Percentiles rank a stretch among this genome's conserved stretches.
phyloP scores from a whole-genome alignment of 2,329 filamentous ascomycete genomes.

The Rhinocladiella mackenziei region DNA sequence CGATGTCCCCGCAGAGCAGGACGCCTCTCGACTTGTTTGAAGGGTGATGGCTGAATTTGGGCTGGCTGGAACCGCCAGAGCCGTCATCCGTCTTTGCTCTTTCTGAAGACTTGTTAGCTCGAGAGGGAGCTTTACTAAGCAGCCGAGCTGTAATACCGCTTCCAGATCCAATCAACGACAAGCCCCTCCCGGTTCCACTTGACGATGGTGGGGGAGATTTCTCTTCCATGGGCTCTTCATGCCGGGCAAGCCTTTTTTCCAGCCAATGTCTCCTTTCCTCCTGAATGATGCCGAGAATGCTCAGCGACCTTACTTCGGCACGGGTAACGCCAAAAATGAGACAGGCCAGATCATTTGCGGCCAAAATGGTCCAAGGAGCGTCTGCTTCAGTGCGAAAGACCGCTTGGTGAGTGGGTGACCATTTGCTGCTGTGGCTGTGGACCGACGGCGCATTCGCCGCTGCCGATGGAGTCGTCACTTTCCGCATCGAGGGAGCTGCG shows the following conservation, averaged over 20 bases:
- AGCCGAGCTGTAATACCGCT: constrained; percentile 84
- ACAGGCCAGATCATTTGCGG: constrained; percentile 93
- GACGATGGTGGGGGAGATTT: constrained; percentile 15
- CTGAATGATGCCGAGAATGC: constrained; percentile 90
- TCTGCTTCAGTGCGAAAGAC: constrained; percentile 95
- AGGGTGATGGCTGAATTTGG: constrained; percentile 57
- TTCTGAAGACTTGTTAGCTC: constrained; percentile 44
- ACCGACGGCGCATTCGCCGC: constrained; percentile 47
- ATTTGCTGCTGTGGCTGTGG: constrained; percentile 87
- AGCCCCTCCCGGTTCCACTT: constrained; percentile 29
- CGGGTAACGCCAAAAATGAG: constrained; percentile 99
- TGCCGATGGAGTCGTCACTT: constrained; percentile 9
- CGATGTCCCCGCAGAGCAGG: constrained; percentile 91
- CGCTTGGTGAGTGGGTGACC: constrained; percentile 85
- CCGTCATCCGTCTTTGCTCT: constrained; percentile 58
- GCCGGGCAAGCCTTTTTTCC: constrained; percentile 67
- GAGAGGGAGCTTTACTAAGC: constrained; percentile 72
- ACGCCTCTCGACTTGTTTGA: constrained; percentile 80
- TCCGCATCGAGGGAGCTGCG: constrained; percentile 26
- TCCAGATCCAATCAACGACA: constrained; percentile 57
- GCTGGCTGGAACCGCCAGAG: constrained; percentile 43
- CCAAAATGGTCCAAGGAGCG: constrained; percentile 90
- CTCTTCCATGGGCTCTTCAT: constrained; percentile 31
- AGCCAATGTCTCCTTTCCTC: constrained; percentile 86
- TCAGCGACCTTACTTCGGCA: constrained; percentile 87